These are phyloP conservation scores for Prototheca wickerhamii DNA, from an alignment of 163 green algal genomes.

Conservation along the genomic window DNA sequence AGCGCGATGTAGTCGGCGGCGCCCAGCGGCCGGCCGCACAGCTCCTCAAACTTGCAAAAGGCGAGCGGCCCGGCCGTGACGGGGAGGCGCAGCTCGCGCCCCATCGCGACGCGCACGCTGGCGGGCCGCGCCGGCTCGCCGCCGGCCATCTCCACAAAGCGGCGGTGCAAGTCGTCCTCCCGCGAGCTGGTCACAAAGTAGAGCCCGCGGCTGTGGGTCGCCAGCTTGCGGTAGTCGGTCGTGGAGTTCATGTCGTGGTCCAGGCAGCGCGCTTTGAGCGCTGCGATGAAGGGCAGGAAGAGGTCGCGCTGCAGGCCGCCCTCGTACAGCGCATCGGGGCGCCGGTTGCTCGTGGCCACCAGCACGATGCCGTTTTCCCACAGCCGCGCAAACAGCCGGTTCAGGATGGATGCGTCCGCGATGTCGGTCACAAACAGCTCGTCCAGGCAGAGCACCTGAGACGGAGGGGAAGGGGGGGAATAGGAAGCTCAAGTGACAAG, in stretches of 20 bases:
- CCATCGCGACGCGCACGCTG: slow-evolving; percentile 74
- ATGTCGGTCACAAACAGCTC: slow-evolving; percentile 98
- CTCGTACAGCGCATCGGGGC: slow-evolving; percentile 86
- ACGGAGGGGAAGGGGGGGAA: background rate
- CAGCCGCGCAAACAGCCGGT: slow-evolving; percentile 70
- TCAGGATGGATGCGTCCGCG: slow-evolving; percentile 92
- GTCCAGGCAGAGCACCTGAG: slow-evolving; percentile 83
- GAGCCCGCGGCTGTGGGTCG: slow-evolving; percentile 51
- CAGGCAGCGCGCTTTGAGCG: slow-evolving; percentile 62
- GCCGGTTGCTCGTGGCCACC: slow-evolving; percentile 86
- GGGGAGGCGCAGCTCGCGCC: slow-evolving; percentile 60
- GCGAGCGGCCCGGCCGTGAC: slow-evolving; percentile 35
- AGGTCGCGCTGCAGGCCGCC: slow-evolving; percentile 85
- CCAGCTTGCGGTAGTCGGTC: slow-evolving; percentile 80
- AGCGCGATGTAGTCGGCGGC: slow-evolving; percentile 59
- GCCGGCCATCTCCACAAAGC: slow-evolving; percentile 49
- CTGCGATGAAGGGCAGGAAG: slow-evolving; percentile 94
- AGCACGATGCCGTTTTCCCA: slow-evolving; percentile 80
- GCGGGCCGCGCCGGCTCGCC: slow-evolving; percentile 1
- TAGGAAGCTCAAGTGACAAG: background rate
- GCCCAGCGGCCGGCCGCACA: slow-evolving; percentile 44
- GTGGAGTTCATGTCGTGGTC: slow-evolving; percentile 80
- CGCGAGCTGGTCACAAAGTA: slow-evolving; percentile 46
- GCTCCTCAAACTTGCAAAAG: slow-evolving; percentile 58
- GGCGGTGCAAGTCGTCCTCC: slow-evolving; percentile 38